Evolutionary conservation across 129 eudicot species (phyloP).

Genomic region (Heracleum sosnowskyi): DNA sequence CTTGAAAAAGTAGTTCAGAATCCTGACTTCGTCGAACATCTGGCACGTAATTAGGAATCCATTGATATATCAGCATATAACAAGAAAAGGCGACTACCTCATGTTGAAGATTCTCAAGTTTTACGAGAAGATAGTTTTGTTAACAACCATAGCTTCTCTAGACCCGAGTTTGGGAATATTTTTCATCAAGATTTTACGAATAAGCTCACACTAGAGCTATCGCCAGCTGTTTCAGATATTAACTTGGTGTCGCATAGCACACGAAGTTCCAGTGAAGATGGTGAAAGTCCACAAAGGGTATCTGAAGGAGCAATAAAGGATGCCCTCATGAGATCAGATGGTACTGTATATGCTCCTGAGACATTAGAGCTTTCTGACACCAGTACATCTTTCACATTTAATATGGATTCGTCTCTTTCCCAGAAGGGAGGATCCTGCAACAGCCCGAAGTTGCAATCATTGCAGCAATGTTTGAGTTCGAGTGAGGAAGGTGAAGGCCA

Average conservation of each 20-base stretch:
- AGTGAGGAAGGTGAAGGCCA: conserved; percentile 57
- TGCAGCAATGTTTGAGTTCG: conserved; percentile 27
- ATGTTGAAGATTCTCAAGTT: conserved; percentile 20
- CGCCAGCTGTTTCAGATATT: conserved; percentile 68
- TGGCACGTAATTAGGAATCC: conserved; percentile 62
- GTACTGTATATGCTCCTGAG: conserved; percentile 36
- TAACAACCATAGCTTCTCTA: conserved; percentile 50
- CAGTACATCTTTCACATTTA: conserved; percentile 57
- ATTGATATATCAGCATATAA: conserved; percentile 65
- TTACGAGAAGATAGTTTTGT: conserved; percentile 37
- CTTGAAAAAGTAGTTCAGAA: conserved; percentile 54
- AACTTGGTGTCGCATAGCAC: conserved; percentile 80
- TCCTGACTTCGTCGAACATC: conserved; percentile 56
- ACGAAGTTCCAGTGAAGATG: conserved; percentile 73
- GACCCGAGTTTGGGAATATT: conserved; percentile 47
- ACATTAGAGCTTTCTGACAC: conserved; percentile 73
- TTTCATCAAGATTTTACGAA: conserved; percentile 54
- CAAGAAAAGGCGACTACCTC: conserved; percentile 71
- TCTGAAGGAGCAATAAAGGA: conserved; percentile 34
- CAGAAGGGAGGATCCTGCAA: conserved; percentile 25
- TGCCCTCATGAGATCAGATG: conserved; percentile 21
- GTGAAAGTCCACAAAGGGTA: conserved; percentile 43
- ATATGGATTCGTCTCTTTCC: conserved; percentile 49
- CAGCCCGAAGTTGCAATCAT: conserved; percentile 25
- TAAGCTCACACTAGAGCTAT: conserved; percentile 61